Conservation (phyloP, 2,329 filamentous ascomycete species). For the Laburnicola sp. region DNA sequence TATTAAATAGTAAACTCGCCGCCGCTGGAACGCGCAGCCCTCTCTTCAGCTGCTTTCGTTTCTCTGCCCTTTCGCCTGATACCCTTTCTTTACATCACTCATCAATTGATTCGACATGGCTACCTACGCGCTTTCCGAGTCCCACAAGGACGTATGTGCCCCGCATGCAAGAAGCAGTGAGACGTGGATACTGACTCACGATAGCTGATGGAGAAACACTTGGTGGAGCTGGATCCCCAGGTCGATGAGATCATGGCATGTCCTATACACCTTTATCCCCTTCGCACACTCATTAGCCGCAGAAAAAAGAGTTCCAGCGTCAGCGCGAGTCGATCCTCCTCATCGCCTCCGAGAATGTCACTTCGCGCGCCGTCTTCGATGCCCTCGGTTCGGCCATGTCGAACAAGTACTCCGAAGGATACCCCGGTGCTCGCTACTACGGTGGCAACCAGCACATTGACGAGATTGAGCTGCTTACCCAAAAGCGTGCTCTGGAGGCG, state of each 20-base stretch:
- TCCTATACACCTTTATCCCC: slow-evolving; percentile 13
- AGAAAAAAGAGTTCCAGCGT: slow-evolving; percentile 92
- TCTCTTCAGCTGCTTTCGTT: background rate
- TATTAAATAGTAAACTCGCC: slow-evolving; percentile 1
- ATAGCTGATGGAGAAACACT: slow-evolving; percentile 93
- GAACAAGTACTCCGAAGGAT: slow-evolving; percentile 99
- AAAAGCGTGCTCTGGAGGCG: slow-evolving; percentile 83
- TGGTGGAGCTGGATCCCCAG: slow-evolving; percentile 89
- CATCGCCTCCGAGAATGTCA: slow-evolving; percentile 47
- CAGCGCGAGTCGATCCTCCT: slow-evolving; percentile 94
- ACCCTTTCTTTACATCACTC: slow-evolving; percentile 4
- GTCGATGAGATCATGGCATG: slow-evolving; percentile 95
- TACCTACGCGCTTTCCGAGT: slow-evolving; percentile 66
- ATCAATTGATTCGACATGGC: slow-evolving; percentile 35
- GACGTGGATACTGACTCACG: slow-evolving; percentile 42
- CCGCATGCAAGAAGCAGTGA: slow-evolving; percentile 21
- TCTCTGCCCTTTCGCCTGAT: slow-evolving; percentile 2
- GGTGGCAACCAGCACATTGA: slow-evolving; percentile 97
- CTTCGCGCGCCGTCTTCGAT: slow-evolving; percentile 45
- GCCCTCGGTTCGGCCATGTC: slow-evolving; percentile 59
- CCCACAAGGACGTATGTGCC: slow-evolving; percentile 65
- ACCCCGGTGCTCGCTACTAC: slow-evolving; percentile 94
- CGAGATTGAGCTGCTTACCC: slow-evolving; percentile 83
- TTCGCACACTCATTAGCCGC: slow-evolving; percentile 22
- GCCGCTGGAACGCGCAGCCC: background rate